Conservation (phyloP, 2,329 filamentous ascomycete species). For the Escovopsis sp. region DNA sequence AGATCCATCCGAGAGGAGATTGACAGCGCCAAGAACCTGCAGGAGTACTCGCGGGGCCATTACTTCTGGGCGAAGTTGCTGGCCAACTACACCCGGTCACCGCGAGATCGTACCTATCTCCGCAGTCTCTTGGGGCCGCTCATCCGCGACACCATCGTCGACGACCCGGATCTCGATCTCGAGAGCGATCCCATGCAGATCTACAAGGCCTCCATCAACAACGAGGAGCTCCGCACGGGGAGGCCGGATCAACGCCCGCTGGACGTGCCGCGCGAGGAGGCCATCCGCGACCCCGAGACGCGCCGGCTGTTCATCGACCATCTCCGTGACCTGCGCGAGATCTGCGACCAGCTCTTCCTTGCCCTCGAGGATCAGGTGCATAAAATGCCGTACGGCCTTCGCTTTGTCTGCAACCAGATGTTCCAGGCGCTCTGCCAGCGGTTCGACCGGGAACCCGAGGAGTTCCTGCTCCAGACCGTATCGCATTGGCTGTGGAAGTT, state of each 20-base stretch:
- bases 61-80: conserved; percentile 89
- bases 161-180: conserved; percentile 77
- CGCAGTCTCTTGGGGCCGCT: conserved; percentile 73
- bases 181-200: conserved; percentile 98
- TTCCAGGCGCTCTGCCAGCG: conserved; percentile 63
- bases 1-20: conserved; percentile 78
- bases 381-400: conserved; percentile 83
- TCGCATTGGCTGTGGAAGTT: conserved; percentile 89
- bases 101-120: conserved; percentile 82
- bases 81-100: conserved; percentile 75
- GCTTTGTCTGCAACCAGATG: conserved; percentile 75
- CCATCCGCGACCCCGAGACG: conserved; percentile 92
- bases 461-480: conserved; percentile 66
- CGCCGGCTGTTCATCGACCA: conserved; percentile 87
- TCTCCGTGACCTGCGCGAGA: conserved; percentile 82
- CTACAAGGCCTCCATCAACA: conserved; percentile 88
- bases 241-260: conserved; percentile 65
- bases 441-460: conserved; percentile 67
- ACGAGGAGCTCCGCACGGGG: conserved; percentile 89
- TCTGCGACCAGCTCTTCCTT: conserved; percentile 79
- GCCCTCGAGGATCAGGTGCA: conserved; percentile 70
- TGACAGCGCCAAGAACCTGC: conserved; percentile 53
- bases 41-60: conserved; percentile 79
- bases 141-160: conserved; percentile 83
- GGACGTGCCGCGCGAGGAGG: conserved; percentile 78